Evolutionary conservation across 805 yeast species (phyloP).

Genomic region (Metschnikowia dekortorum): DNA sequence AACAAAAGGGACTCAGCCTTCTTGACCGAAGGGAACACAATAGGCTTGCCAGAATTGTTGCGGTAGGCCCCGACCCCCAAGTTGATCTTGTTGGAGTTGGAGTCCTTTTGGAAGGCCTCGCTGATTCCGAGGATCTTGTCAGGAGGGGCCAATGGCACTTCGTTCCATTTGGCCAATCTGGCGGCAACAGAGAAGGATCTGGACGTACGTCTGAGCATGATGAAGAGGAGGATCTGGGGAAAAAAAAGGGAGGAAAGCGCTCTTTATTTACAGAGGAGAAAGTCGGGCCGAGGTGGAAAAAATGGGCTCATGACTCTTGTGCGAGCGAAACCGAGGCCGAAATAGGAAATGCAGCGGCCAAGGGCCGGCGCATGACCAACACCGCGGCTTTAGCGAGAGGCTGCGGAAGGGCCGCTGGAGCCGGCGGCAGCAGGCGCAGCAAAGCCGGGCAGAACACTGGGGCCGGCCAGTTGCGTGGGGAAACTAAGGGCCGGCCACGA

Average conservation of each 20-base stretch:
- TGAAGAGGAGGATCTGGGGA: neutral
- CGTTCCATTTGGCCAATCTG: constrained; percentile 23
- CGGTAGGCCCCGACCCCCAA: constrained; percentile 93
- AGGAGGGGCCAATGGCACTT: constrained; percentile 59
- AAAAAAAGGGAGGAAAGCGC: constrained; percentile 1
- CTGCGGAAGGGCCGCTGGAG: neutral
- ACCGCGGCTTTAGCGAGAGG: too few relatives aligned
- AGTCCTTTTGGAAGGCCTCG: constrained; percentile 67
- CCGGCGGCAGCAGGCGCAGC: too few relatives aligned
- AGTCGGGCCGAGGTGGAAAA: constrained; percentile 11
- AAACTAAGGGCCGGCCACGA: neutral
- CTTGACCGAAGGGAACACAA: constrained; percentile 74
- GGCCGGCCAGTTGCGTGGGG: too few relatives aligned
- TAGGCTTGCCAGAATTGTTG: constrained; percentile 82
- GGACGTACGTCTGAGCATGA: constrained; percentile 18
- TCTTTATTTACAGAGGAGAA: constrained; percentile 2
- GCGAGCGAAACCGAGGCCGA: constrained; percentile 1
- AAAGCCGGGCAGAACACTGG: too few relatives aligned
- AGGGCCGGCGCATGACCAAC: too few relatives aligned
- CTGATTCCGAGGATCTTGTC: constrained; percentile 83
- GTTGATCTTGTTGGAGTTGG: constrained; percentile 52
- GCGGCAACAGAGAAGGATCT: constrained; percentile 16
- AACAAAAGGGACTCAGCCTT: constrained; percentile 55
- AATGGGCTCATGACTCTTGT: constrained; percentile 4
- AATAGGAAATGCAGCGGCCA: neutral